Evolutionary conservation across 2,329 filamentous ascomycete species (phyloP).

Genomic region (Plectosphaerella plurivora): DNA sequence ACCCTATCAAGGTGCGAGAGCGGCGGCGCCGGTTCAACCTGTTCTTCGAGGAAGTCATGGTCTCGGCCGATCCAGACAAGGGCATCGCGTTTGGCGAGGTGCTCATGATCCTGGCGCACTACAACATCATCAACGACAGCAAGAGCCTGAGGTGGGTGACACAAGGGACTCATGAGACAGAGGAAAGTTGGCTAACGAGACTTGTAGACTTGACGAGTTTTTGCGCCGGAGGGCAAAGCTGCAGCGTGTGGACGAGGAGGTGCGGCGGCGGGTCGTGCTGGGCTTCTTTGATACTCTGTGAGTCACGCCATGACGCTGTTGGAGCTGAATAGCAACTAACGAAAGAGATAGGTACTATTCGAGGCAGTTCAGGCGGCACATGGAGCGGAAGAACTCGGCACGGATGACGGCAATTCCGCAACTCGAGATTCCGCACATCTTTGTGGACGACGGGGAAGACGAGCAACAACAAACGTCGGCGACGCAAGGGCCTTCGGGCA

Average conservation of each 20-base stretch:
- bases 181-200: background rate
- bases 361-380: slow-evolving; percentile 71
- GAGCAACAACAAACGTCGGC: slow-evolving; percentile 20
- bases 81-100: slow-evolving; percentile 91
- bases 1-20: slow-evolving; percentile 68
- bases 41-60: slow-evolving; percentile 97
- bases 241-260: slow-evolving; percentile 91
- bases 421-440: slow-evolving; percentile 83
- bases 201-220: slow-evolving; percentile 81
- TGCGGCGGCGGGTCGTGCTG: slow-evolving; percentile 82
- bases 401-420: slow-evolving; percentile 76
- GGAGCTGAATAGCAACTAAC: slow-evolving; percentile 13
- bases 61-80: slow-evolving; percentile 82
- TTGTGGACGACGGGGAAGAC: slow-evolving; percentile 73
- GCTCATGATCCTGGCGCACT: slow-evolving; percentile 93
- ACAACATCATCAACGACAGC: slow-evolving; percentile 97
- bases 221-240: slow-evolving; percentile 82
- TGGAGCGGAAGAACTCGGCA: slow-evolving; percentile 67
- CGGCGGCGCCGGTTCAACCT: slow-evolving; percentile 78
- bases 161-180: background rate
- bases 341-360: slow-evolving; percentile 63
- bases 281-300: slow-evolving; percentile 93
- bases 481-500: slow-evolving; percentile 16
- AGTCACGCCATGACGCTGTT: slow-evolving; percentile 20
- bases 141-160: slow-evolving; percentile 74